phyloP scores from a whole-genome alignment of 176 grass and related monocot species.

The Phyllostachys edulis region DNA sequence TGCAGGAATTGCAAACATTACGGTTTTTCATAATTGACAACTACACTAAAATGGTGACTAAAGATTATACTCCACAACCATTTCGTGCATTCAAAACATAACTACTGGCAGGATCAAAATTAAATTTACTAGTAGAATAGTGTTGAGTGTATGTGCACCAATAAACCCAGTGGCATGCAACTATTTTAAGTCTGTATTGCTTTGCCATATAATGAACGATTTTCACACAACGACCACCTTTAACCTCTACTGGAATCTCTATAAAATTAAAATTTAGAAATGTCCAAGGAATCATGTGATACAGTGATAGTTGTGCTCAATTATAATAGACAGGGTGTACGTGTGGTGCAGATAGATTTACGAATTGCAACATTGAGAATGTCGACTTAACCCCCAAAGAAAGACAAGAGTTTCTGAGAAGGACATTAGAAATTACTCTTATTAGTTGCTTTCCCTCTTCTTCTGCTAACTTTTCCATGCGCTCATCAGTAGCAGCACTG shows the following conservation, averaged over 20 bases:
- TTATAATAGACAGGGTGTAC: neutral
- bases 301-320: neutral
- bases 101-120: neutral
- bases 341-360: neutral
- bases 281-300: constrained; percentile 16
- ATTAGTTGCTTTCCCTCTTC: constrained; percentile 32
- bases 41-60: neutral
- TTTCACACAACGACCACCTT: neutral
- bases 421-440: constrained; percentile 34
- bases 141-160: neutral
- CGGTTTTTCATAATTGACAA: neutral
- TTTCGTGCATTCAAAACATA: neutral
- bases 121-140: neutral
- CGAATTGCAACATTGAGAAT: neutral
- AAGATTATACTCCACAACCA: neutral
- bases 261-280: neutral
- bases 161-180: neutral
- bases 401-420: neutral
- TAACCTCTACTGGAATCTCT: neutral
- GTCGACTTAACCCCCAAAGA: neutral
- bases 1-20: constrained; percentile 23
- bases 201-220: neutral
- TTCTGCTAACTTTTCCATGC: neutral
- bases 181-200: neutral
- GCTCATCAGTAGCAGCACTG: constrained; percentile 44